These are phyloP conservation scores for Citeromyces nyonsensis DNA, from an alignment of 805 yeast species.

Conservation along the genomic window DNA sequence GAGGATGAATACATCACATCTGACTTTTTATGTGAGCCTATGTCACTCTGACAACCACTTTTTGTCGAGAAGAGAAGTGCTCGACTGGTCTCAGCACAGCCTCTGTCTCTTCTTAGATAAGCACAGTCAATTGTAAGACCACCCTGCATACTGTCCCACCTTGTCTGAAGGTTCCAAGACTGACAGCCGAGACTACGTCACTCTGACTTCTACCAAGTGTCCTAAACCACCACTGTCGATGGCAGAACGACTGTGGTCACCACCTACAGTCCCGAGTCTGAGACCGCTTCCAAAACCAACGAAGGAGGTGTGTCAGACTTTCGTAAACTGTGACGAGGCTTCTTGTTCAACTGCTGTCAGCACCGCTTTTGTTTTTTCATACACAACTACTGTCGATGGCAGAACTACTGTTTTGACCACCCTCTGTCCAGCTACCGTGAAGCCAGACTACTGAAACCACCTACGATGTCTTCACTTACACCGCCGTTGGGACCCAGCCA, in stretches of 20 bases:
- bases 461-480: conserved; percentile 4
- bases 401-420: conserved; percentile 8
- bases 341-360: conserved; percentile 5
- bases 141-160: conserved; percentile 5
- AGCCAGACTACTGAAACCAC: conserved; percentile 4
- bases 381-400: conserved; percentile 9
- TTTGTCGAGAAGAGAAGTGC: conserved; percentile 3
- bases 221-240: neutral
- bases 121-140: conserved; percentile 2
- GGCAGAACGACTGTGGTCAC: neutral
- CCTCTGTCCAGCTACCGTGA: conserved; percentile 3
- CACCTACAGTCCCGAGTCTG: neutral
- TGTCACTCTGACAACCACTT: conserved; percentile 3
- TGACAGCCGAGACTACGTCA: conserved; percentile 5
- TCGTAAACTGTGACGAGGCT: conserved; percentile 1
- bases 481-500: conserved; percentile 4
- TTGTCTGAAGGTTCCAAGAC: conserved; percentile 6
- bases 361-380: conserved; percentile 9
- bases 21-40: too few relatives aligned
- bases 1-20: too few relatives aligned
- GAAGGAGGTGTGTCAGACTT: neutral
- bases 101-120: conserved; percentile 1
- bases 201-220: conserved; percentile 6
- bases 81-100: conserved; percentile 2
- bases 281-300: too few relatives aligned